Evolutionary conservation across 306 rosid genomes (phyloP).

Genomic region (Vicia sativa): DNA sequence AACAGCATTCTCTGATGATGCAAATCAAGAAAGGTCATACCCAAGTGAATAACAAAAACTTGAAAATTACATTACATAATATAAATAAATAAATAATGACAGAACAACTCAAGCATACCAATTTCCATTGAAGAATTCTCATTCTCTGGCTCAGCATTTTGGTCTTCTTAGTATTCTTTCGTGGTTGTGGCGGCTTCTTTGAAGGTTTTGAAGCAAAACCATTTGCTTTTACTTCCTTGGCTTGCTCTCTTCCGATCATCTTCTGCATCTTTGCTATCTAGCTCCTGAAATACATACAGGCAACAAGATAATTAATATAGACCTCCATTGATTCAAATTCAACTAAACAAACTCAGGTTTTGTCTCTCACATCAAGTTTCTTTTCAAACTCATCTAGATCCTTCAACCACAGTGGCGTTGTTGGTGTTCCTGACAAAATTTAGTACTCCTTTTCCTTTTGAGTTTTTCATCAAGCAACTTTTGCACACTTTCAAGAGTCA

Average conservation of each 20-base stretch:
- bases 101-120: slow-evolving; percentile 52
- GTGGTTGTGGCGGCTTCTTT: slow-evolving; percentile 71
- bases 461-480: slow-evolving; percentile 61
- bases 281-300: slow-evolving; percentile 57
- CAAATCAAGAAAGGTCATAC: slow-evolving; percentile 4
- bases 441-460: slow-evolving; percentile 60
- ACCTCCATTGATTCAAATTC: background rate
- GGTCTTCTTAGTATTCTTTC: slow-evolving; percentile 69
- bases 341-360: background rate
- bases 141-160: slow-evolving; percentile 50
- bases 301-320: background rate
- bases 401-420: slow-evolving; percentile 69
- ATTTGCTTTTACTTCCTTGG: slow-evolving; percentile 41
- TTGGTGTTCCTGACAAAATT: slow-evolving; percentile 66
- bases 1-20: slow-evolving; percentile 54
- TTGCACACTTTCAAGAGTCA: slow-evolving; percentile 82
- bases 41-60: background rate
- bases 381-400: slow-evolving; percentile 76
- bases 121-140: slow-evolving; percentile 65
- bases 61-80: background rate
- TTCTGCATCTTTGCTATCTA: slow-evolving; percentile 67
- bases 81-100: background rate
- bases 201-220: slow-evolving; percentile 49
- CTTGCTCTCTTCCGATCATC: slow-evolving; percentile 56
- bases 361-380: slow-evolving; percentile 66